Evolutionary conservation across 805 yeast species (phyloP), one percentile per base, ranked within the genome.

Genomic region (Priceomyces castillae): DNA sequence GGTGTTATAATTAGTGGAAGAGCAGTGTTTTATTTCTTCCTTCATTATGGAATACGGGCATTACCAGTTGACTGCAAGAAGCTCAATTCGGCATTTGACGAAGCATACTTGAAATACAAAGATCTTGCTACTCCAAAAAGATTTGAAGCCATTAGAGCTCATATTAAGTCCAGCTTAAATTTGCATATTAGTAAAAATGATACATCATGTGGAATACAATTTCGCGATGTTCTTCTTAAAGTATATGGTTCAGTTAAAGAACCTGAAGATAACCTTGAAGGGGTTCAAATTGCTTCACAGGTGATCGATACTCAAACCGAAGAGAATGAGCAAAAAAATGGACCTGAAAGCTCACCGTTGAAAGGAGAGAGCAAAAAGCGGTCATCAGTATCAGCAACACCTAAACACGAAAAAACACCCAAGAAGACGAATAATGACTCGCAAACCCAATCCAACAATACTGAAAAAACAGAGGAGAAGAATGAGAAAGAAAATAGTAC

Each of bases 11-110:
- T 53, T 3, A 43, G 50, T 16, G 19, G 35, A 9, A 41, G 42
- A 20, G 43, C 45, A 10, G 47, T 49, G 5, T 40, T 34, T 25
- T 56, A 56, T 37, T 41, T 57, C 9, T 41, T 57, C 11, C 44
- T 49, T 11, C 57, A 54, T 38, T 56, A 57, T 34, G 58, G 57
- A 7, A 50, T 50, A 35, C 45, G 49, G n/a, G 45, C 43, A 15
- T 26, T 36, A 30, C 40, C 31, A 2, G 42, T 37, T 16, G 35
- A 47, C 19, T 10, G 38, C 5, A 40, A 39, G 22, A 43, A 35
- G 7, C 40, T 48, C 15, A 42, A 47, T 25, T 22, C 28, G 6
- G 42, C 46, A 7, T 52, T 55, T 40, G 54, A 55, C 34, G 44
- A 46, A 19, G 54, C 56, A 7, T 53, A 44, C 39, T 12, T 37